These are phyloP conservation scores for Fusarium longipes DNA, from an alignment of 2,329 filamentous ascomycete genomes.

Conservation along the genomic window DNA sequence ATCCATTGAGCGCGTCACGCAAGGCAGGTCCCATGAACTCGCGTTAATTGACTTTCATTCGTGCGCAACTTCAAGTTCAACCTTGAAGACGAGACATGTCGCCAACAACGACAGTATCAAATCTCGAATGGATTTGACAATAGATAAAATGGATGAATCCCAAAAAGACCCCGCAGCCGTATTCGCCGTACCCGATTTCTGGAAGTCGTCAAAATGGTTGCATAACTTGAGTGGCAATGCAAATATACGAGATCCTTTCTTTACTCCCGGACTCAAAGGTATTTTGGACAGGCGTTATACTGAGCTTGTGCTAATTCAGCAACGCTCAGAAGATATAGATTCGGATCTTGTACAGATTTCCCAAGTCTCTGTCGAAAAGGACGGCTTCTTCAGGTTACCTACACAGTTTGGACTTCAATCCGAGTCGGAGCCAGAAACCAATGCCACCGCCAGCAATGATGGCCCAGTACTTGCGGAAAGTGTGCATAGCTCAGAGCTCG, in stretches of 20 bases:
- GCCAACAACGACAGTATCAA: constrained; percentile 23
- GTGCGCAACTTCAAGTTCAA: neutral
- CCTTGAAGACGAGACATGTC: constrained; percentile 6
- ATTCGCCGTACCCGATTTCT: constrained; percentile 73
- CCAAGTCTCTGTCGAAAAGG: constrained; percentile 37
- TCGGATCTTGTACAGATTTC: constrained; percentile 35
- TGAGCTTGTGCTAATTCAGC: neutral
- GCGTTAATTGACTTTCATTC: constrained; percentile 29
- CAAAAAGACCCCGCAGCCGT: constrained; percentile 63
- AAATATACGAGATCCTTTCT: constrained; percentile 53
- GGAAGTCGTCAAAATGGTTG: constrained; percentile 65
- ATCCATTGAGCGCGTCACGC: constrained; percentile 38
- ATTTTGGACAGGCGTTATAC: neutral
- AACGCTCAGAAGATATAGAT: constrained; percentile 16
- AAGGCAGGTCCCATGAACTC: constrained; percentile 6
- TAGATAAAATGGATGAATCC: constrained; percentile 50
- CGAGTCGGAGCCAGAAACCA: constrained; percentile 13
- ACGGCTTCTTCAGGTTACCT: constrained; percentile 50
- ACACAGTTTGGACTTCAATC: constrained; percentile 27
- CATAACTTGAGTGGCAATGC: constrained; percentile 43
- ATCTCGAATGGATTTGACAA: neutral
- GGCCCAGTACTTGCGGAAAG: constrained; percentile 7
- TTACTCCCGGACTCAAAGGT: constrained; percentile 55
- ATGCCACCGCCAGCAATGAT: constrained; percentile 10
- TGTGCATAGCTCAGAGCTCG: constrained; percentile 13